A percentile compares a stretch with the other conserved stretches of the same genome.
Conservation (phyloP, 1,284 basidiomycete genomes). For the Sanghuangporus baumii region DNA sequence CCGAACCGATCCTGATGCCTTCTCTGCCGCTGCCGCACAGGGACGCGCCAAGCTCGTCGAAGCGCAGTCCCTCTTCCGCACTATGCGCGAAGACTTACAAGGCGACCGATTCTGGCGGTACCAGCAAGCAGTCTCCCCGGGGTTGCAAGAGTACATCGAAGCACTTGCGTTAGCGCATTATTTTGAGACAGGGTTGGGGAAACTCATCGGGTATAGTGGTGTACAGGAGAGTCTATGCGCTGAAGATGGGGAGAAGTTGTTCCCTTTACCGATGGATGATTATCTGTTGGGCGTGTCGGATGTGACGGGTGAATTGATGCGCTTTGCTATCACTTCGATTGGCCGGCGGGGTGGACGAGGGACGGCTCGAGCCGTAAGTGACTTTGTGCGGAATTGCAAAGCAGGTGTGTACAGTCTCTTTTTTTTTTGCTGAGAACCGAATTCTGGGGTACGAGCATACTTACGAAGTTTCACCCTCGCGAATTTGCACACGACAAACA, state of each 20-base stretch:
- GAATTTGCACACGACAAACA: too few relatives aligned
- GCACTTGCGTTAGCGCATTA: slow-evolving; percentile 88
- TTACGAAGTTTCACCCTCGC: not conserved
- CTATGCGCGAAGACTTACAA: slow-evolving; percentile 57
- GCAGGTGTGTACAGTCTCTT: slow-evolving; percentile 45
- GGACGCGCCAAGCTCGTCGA: slow-evolving; percentile 67
- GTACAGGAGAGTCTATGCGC: slow-evolving; percentile 57
- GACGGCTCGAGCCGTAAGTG: slow-evolving; percentile 65
- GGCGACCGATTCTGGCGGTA: slow-evolving; percentile 80
- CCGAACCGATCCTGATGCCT: slow-evolving; percentile 23
- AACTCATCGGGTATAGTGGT: slow-evolving; percentile 64
- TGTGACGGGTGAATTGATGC: slow-evolving; percentile 96
- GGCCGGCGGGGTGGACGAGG: slow-evolving; percentile 65
- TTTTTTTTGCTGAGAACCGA: not conserved
- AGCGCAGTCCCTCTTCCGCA: slow-evolving; percentile 61
- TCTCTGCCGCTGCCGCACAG: slow-evolving; percentile 42
- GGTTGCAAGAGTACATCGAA: slow-evolving; percentile 91
- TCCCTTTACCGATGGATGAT: slow-evolving; percentile 69
- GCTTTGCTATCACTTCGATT: slow-evolving; percentile 80
- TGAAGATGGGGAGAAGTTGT: slow-evolving; percentile 40
- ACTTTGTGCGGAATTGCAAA: slow-evolving; percentile 77
- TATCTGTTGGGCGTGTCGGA: slow-evolving; percentile 93
- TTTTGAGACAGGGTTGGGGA: slow-evolving; percentile 52
- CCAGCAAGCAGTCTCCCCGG: slow-evolving; percentile 69
- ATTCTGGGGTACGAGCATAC: not conserved